Percentiles rank a stretch among this genome's conserved stretches.
Conservation (phyloP, 176 grass and related monocot species). For the Secale cereale region DNA sequence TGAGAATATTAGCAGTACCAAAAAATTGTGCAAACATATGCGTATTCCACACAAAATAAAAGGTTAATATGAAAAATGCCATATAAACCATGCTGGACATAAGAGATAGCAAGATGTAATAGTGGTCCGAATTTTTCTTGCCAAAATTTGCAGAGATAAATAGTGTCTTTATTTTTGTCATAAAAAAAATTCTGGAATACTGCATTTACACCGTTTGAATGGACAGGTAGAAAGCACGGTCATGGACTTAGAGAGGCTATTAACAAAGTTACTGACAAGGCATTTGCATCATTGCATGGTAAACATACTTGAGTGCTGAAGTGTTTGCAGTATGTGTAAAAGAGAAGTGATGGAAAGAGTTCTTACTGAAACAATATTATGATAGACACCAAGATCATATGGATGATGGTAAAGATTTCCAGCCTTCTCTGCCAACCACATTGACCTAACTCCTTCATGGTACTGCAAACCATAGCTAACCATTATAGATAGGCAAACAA, state of each 20-base stretch:
- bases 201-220: neutral
- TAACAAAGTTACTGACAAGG: neutral
- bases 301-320: neutral
- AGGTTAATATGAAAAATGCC: conserved; percentile 10
- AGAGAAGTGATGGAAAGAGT: conserved; percentile 1
- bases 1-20: neutral
- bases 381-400: conserved; percentile 77
- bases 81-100: neutral
- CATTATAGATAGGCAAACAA: conserved; percentile 5
- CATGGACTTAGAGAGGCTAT: neutral
- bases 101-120: neutral
- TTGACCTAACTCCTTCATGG: conserved; percentile 94
- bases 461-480: conserved; percentile 49
- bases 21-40: neutral
- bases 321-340: neutral
- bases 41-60: neutral
- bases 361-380: conserved; percentile 87
- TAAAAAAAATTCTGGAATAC: neutral
- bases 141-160: conserved; percentile 2
- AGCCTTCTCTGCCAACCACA: conserved; percentile 87
- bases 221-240: neutral
- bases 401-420: conserved; percentile 89
- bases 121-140: neutral
- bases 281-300: neutral
- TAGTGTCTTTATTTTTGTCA: neutral